Percentiles rank a stretch among this genome's conserved stretches.
phyloP scores from a whole-genome alignment of 768 basidiomycete genomes.

The Pholiota conissans region DNA sequence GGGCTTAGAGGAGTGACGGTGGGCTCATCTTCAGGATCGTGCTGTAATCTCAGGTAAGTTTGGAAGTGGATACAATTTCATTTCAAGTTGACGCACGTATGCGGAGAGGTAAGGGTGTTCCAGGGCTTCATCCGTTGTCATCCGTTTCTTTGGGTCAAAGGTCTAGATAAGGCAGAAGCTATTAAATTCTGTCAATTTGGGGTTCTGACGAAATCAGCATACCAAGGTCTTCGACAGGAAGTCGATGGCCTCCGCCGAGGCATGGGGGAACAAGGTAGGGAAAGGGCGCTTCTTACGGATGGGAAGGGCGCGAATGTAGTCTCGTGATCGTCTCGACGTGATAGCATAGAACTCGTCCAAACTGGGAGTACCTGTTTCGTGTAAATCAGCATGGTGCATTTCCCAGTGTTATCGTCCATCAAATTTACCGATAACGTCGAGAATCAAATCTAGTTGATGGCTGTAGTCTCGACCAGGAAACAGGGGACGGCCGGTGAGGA shows the following conservation, averaged over 20 bases:
- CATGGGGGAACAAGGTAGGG: constrained; percentile 72
- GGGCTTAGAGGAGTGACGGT: constrained; percentile 76
- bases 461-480: constrained; percentile 89
- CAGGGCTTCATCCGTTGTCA: constrained; percentile 81
- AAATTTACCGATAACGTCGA: constrained; percentile 75
- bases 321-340: constrained; percentile 78
- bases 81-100: constrained; percentile 49
- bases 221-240: constrained; percentile 73
- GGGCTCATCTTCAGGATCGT: constrained; percentile 91
- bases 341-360: constrained; percentile 92
- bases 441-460: constrained; percentile 85
- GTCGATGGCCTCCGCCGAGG: constrained; percentile 70
- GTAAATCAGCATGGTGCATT: constrained; percentile 6
- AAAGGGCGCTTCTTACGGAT: constrained; percentile 79
- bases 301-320: constrained; percentile 85
- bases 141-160: constrained; percentile 85
- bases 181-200: background rate
- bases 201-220: constrained; percentile 11
- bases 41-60: constrained; percentile 38
- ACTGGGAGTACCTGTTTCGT: constrained; percentile 65
- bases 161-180: constrained; percentile 44
- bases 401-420: background rate
- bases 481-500: constrained; percentile 76
- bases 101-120: constrained; percentile 81
- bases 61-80: background rate